Evolutionary conservation across 129 eudicot genomes (phyloP).

Genomic region (Gnaphalium uliginosum): DNA sequence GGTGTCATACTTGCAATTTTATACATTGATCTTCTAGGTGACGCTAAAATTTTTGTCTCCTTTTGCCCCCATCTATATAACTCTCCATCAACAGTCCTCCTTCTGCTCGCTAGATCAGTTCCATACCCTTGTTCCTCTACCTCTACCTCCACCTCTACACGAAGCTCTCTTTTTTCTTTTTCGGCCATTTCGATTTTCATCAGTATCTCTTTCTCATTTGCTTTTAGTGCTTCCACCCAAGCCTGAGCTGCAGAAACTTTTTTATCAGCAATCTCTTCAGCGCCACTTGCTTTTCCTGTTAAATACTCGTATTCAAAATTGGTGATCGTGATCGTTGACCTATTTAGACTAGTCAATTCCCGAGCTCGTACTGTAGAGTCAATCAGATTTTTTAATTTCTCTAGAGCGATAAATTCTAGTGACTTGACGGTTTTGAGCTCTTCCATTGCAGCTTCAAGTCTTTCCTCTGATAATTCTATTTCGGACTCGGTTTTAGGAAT

Average conservation of each 20-base stretch:
- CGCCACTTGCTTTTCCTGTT: slow-evolving; percentile 61
- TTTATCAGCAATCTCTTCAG: slow-evolving; percentile 69
- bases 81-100: slow-evolving; percentile 34
- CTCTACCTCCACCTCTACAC: slow-evolving; percentile 35
- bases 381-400: slow-evolving; percentile 48
- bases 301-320: slow-evolving; percentile 74
- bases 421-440: slow-evolving; percentile 59
- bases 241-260: slow-evolving; percentile 87
- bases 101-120: slow-evolving; percentile 29
- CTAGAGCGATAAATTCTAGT: slow-evolving; percentile 61
- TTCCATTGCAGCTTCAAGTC: slow-evolving; percentile 54
- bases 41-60: slow-evolving; percentile 17
- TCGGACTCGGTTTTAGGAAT: slow-evolving; percentile 55
- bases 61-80: slow-evolving; percentile 25
- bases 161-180: slow-evolving; percentile 41
- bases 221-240: slow-evolving; percentile 80
- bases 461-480: slow-evolving; percentile 50
- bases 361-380: slow-evolving; percentile 59
- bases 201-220: slow-evolving; percentile 65
- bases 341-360: slow-evolving; percentile 48
- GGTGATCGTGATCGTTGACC: slow-evolving; percentile 63
- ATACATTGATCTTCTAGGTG: slow-evolving; percentile 38
- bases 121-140: slow-evolving; percentile 19
- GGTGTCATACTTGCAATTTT: slow-evolving; percentile 47
- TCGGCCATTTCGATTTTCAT: slow-evolving; percentile 44